phyloP scores from a whole-genome alignment of 2,329 filamentous ascomycete species.

The Alternaria viburni region DNA sequence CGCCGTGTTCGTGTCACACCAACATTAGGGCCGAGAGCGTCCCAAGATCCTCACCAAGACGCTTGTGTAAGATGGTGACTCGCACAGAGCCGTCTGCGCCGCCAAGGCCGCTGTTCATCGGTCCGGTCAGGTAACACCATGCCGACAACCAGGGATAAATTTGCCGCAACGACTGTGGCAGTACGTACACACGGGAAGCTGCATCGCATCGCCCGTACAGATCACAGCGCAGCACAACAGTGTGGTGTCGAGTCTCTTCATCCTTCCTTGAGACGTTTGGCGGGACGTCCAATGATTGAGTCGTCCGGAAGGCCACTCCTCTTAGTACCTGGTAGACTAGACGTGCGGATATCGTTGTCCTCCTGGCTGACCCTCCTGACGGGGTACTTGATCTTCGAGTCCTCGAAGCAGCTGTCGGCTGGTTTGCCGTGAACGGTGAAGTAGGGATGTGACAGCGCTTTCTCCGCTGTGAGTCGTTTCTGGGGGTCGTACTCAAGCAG shows the following conservation, averaged over 20 bases:
- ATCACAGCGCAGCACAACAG: background rate
- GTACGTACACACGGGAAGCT: conserved; percentile 7
- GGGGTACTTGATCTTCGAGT: conserved; percentile 86
- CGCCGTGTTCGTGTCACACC: conserved; percentile 3
- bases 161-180: conserved; percentile 8
- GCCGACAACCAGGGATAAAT: conserved; percentile 3
- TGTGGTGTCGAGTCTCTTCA: conserved; percentile 21
- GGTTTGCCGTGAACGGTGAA: conserved; percentile 70
- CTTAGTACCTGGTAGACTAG: conserved; percentile 89
- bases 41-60: background rate
- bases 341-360: conserved; percentile 92
- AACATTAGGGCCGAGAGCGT: background rate
- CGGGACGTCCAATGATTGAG: conserved; percentile 63
- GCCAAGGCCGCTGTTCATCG: conserved; percentile 2
- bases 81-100: conserved; percentile 6
- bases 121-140: background rate
- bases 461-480: conserved; percentile 83
- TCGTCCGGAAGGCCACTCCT: conserved; percentile 86
- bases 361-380: conserved; percentile 89
- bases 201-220: conserved; percentile 1
- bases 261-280: conserved; percentile 61
- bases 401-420: conserved; percentile 87
- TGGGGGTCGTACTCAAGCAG: conserved; percentile 92
- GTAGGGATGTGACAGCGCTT: conserved; percentile 89
- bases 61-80: conserved; percentile 3